Base-by-base conservation (phyloP, 2,329 filamentous ascomycete species). In the Ceratocystiopsis sp. region DNA sequence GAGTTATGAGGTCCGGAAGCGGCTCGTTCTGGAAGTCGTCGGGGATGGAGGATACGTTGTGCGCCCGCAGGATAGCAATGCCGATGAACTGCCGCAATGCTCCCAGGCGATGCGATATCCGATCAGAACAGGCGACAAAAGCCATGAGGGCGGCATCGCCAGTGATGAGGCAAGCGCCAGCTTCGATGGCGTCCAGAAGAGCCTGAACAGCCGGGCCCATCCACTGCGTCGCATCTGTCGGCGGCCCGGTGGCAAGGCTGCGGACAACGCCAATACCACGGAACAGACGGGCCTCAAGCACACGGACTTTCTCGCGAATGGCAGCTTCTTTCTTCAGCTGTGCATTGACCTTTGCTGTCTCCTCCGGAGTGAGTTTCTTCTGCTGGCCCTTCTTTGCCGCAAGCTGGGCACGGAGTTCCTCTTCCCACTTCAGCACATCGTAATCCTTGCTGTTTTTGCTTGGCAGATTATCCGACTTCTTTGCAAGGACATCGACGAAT, bases 381-480 rank as follows among this genome's bases (percentile, higher is more conserved):
- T 85, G 77, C 47, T 83, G 75, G 1, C 89, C 89, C 59, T 89
- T 94, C 66, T 96, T 98, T 56, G 84, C 72, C n/a, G 87, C 86
- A 36, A 98, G 63, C 53, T 95, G 85, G 35, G 76, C 71, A 45
- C 87, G 73, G 9, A 98, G 69, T 50, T 98, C 91, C 57, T 89
- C 82, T 60, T 98, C 91, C 91, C 93, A 98, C 60, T 94, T 95
- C 36, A 95, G 62, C 1, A 85, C 93, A 53, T 98, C 85, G 53
- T 95, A 94, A 57, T 96, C 91, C 58, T 93, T 95, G 40, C 76
- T 80, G 54, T 85, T 94, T 63, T 94, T 96, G 61, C 86, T 80
- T 3, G 85, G 77, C 2, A 80, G 64, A 35, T 69, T 65, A 47
- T 74, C 74, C 46, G 77, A 66, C 57, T 93, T 93, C 56, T 84